These are phyloP conservation scores for Saccharum hybrid DNA, from an alignment of 202 grass and related monocot species.

Conservation along the genomic window DNA sequence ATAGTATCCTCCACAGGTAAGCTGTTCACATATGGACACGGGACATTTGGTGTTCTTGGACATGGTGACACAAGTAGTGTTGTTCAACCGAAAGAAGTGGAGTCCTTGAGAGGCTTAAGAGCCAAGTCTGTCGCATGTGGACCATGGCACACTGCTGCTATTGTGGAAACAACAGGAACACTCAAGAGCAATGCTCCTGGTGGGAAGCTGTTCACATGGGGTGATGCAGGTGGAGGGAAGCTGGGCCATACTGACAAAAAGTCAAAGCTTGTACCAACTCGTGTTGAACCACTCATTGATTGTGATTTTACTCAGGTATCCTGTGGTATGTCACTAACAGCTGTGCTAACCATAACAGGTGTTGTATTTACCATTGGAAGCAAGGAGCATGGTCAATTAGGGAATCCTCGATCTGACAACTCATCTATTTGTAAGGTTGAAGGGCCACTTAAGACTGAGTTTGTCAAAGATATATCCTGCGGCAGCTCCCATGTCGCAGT, in stretches of 20 bases:
- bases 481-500: slow-evolving; percentile 76
- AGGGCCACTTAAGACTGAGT: slow-evolving; percentile 86
- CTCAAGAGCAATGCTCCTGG: slow-evolving; percentile 76
- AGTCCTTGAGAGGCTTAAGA: slow-evolving; percentile 80
- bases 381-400: slow-evolving; percentile 68
- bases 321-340: slow-evolving; percentile 72
- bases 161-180: slow-evolving; percentile 77
- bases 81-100: slow-evolving; percentile 75
- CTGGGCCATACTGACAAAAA: slow-evolving; percentile 77
- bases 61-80: slow-evolving; percentile 72
- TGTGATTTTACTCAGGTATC: slow-evolving; percentile 90
- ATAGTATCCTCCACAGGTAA: slow-evolving; percentile 79
- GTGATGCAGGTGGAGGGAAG: slow-evolving; percentile 78
- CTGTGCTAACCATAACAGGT: slow-evolving; percentile 76
- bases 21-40: slow-evolving; percentile 87
- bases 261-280: slow-evolving; percentile 68
- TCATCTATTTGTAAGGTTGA: slow-evolving; percentile 71
- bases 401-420: slow-evolving; percentile 51
- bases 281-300: slow-evolving; percentile 74
- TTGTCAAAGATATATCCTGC: slow-evolving; percentile 80
- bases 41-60: slow-evolving; percentile 93
- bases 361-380: slow-evolving; percentile 86
- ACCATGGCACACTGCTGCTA: slow-evolving; percentile 91
- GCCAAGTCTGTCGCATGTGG: slow-evolving; percentile 83
- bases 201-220: slow-evolving; percentile 95